Base-by-base conservation (phyloP, 805 yeast species). In the Ogataea parapolymorpha region DNA sequence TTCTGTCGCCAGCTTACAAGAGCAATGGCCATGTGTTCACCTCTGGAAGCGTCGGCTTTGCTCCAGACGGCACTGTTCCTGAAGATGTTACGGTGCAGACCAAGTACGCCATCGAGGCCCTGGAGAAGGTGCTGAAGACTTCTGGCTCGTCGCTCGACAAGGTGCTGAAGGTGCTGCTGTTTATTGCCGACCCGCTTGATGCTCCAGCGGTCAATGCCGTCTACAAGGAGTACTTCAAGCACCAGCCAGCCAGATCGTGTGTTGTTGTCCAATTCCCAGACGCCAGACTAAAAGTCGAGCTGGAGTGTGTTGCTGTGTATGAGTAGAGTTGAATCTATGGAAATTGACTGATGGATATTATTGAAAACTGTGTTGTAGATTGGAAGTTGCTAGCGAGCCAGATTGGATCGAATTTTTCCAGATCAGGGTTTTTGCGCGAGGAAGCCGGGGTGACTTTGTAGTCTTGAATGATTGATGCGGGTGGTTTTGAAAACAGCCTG, bases 231-330 rank as follows among this genome's bases (percentile, higher is more conserved):
- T 63, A 66, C 53, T 72, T 77, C 62, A 66, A 68, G 2, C 61
- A 65, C 32, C 63, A 66, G 47, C 82, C 82, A 14, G 77, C 78
- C 6, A 68, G 82, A 64, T 68, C 74, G 34, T 73, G 79, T 54
- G 64, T 77, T 26, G 63, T 73, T 38, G 79, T 72, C 25, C 69
- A 62, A 6, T 76, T 77, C 62, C 77, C 78, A 53, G 70, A 74
- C 54, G 65, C 71, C 9, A 51, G 61, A n/a, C 46, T 76, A 39
- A 68, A 72, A 49, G 73, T 77, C 34, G 82, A 77, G 53, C 53
- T 76, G 40, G 81, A 77, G 51, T 69, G 71, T 37, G 61, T 75
- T 53, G 63, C 63, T 13, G 42, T 37, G 20, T 37, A 41, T 35
- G 41, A 30, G 17, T 25, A 25, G 13, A 25, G 10, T 4, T 9